Conservation (phyloP, 257 asterid species). For the Agastache rugosa region DNA sequence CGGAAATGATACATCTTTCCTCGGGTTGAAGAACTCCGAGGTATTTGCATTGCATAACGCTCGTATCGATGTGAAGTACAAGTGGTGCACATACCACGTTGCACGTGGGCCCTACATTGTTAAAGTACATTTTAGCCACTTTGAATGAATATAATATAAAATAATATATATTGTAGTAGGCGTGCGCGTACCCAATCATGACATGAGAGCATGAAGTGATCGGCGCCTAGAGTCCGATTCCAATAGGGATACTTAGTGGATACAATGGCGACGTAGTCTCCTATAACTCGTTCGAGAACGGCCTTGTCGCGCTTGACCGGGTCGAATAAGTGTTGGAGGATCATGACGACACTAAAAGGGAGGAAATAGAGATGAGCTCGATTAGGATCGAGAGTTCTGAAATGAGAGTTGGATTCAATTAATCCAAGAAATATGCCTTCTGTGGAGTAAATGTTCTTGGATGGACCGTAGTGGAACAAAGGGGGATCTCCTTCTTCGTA, state of each 20-base stretch:
- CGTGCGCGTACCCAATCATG: constrained; percentile 64
- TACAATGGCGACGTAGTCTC: constrained; percentile 50
- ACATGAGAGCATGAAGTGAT: constrained; percentile 79
- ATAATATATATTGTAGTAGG: neutral
- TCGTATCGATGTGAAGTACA: constrained; percentile 72
- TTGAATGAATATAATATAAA: neutral
- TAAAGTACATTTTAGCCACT: neutral
- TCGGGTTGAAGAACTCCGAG: constrained; percentile 73
- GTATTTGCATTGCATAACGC: constrained; percentile 76
- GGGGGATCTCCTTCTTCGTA: constrained; percentile 78
- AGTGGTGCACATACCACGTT: constrained; percentile 62
- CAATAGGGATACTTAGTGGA: constrained; percentile 64
- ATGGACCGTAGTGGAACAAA: constrained; percentile 64
- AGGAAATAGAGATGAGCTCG: constrained; percentile 67
- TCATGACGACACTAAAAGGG: constrained; percentile 79
- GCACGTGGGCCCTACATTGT: constrained; percentile 72
- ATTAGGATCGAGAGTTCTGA: constrained; percentile 56
- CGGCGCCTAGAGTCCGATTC: constrained; percentile 73
- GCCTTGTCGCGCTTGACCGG: constrained; percentile 65
- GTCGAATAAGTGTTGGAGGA: constrained; percentile 57
- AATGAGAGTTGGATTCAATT: constrained; percentile 43
- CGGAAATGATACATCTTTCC: constrained; percentile 68
- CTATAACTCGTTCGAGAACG: constrained; percentile 54
- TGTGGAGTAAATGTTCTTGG: constrained; percentile 58
- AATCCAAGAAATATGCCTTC: constrained; percentile 65